Evolutionary conservation across 2,329 filamentous ascomycete species (phyloP).

Genomic region (Neofusicoccum cordaticola): DNA sequence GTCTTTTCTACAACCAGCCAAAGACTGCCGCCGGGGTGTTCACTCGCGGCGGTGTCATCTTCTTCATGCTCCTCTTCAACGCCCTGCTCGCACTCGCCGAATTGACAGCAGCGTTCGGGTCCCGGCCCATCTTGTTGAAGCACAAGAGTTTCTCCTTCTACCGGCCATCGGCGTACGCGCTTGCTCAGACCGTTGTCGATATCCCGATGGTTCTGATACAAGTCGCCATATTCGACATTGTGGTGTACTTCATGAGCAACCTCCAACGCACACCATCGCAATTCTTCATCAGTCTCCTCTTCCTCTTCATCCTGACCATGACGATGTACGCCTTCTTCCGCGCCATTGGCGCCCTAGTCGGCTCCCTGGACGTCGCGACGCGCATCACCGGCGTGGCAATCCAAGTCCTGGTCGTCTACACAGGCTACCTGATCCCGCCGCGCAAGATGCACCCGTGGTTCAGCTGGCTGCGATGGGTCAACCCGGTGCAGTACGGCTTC

Average conservation of each 20-base stretch:
- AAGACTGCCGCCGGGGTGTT: conserved; percentile 55
- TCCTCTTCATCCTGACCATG: conserved; percentile 58
- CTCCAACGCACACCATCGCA: conserved; percentile 57
- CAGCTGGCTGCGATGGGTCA: conserved; percentile 41
- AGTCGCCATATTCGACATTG: conserved; percentile 57
- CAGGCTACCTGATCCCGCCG: conserved; percentile 40
- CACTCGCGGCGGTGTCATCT: conserved; percentile 59
- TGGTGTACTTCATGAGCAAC: conserved; percentile 62
- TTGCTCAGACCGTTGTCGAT: conserved; percentile 58
- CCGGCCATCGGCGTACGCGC: conserved; percentile 58
- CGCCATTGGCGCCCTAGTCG: conserved; percentile 35
- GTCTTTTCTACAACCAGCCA: conserved; percentile 54
- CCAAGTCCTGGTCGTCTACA: conserved; percentile 39
- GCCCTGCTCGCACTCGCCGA: conserved; percentile 60
- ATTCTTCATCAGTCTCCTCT: conserved; percentile 60
- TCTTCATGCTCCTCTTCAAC: conserved; percentile 63
- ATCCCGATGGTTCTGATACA: conserved; percentile 58
- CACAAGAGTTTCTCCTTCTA: conserved; percentile 71
- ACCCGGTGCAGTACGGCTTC: conserved; percentile 67
- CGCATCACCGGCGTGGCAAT: conserved; percentile 41
- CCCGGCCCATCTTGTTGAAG: conserved; percentile 65
- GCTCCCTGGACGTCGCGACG: conserved; percentile 37
- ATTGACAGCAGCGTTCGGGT: conserved; percentile 59
- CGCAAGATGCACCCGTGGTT: conserved; percentile 42
- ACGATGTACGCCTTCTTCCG: conserved; percentile 44